A percentile compares a stretch with the other conserved stretches of the same genome.
Evolutionary conservation across 1,284 basidiomycete species (phyloP).

Genomic region (Malassezia yamatoensis): DNA sequence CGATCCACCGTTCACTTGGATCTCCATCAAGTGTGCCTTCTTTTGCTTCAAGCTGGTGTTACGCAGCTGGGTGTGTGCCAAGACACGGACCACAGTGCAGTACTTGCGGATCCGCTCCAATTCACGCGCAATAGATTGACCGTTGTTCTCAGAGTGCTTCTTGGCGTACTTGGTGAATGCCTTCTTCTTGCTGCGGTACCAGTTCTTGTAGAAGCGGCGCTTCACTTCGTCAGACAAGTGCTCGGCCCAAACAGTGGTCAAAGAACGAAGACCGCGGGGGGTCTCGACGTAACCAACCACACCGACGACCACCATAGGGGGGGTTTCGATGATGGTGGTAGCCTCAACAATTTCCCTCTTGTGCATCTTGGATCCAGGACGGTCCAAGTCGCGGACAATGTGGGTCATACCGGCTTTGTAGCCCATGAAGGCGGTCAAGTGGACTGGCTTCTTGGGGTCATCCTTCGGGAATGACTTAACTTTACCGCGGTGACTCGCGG

Average conservation of each 20-base stretch:
- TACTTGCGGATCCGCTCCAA: constrained; percentile 99
- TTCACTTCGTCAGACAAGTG: constrained; percentile 73
- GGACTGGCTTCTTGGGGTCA: constrained; percentile 97
- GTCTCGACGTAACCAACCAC: constrained; percentile 99
- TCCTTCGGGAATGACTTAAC: constrained; percentile 58
- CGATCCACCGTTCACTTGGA: constrained; percentile 97
- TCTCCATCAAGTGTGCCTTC: constrained; percentile 99
- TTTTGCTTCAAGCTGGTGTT: constrained; percentile 97
- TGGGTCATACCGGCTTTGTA: constrained; percentile 99
- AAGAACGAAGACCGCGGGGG: constrained; percentile 86
- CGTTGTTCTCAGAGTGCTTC: constrained; percentile 93
- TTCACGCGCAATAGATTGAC: constrained; percentile 84
- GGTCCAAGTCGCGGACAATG: constrained; percentile 96
- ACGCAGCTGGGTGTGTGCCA: constrained; percentile 88
- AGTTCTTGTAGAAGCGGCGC: constrained; percentile 99
- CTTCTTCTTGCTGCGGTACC: constrained; percentile 99
- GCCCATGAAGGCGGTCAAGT: constrained; percentile 95
- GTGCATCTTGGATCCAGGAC: constrained; percentile 66
- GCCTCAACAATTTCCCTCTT: constrained; percentile 90
- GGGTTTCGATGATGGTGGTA: constrained; percentile 90
- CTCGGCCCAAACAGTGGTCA: constrained; percentile 61
- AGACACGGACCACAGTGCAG: constrained; percentile 97
- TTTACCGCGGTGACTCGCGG: constrained; percentile 47
- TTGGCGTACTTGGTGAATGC: constrained; percentile 97
- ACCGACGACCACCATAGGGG: constrained; percentile 92